A percentile compares a stretch with the other conserved stretches of the same genome.
Conservation (phyloP, 2,329 filamentous ascomycete genomes). For the Microdochium nivale region DNA sequence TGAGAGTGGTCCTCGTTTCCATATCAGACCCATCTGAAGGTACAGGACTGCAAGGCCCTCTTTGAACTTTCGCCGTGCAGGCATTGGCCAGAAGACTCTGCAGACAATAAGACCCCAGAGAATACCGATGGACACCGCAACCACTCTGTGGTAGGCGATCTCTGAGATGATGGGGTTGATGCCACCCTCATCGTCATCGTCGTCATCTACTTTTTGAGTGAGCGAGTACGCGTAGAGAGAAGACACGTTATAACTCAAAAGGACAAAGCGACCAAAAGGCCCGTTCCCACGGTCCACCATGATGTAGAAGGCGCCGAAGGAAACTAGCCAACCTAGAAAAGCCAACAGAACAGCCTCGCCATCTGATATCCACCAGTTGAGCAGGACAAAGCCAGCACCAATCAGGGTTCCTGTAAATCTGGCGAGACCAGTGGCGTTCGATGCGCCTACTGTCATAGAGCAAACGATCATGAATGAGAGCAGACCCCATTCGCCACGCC, state of each 20-base stretch:
- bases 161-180: constrained; percentile 75
- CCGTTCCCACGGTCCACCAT: constrained; percentile 78
- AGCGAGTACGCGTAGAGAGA: constrained; percentile 91
- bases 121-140: constrained; percentile 78
- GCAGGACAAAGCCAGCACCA: constrained; percentile 65
- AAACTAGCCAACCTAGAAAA: constrained; percentile 72
- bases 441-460: constrained; percentile 93
- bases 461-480: constrained; percentile 97
- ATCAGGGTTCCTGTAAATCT: constrained; percentile 81
- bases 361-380: constrained; percentile 68
- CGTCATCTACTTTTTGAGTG: constrained; percentile 67
- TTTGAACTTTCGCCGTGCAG: constrained; percentile 78
- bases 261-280: constrained; percentile 85
- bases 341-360: constrained; percentile 71
- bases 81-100: constrained; percentile 87
- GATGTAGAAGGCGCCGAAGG: constrained; percentile 79
- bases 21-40: constrained; percentile 90
- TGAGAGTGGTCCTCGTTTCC: constrained; percentile 85
- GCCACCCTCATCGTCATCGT: constrained; percentile 84
- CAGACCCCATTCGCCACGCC: constrained; percentile 94
- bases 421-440: constrained; percentile 84
- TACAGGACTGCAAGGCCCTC: constrained; percentile 86
- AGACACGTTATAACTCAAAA: constrained; percentile 93
- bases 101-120: constrained; percentile 90
- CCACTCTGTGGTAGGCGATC: constrained; percentile 80